Evolutionary conservation across 192 early-diverging fungal species (phyloP).

Genomic region (Entophlyctis luteolus): DNA sequence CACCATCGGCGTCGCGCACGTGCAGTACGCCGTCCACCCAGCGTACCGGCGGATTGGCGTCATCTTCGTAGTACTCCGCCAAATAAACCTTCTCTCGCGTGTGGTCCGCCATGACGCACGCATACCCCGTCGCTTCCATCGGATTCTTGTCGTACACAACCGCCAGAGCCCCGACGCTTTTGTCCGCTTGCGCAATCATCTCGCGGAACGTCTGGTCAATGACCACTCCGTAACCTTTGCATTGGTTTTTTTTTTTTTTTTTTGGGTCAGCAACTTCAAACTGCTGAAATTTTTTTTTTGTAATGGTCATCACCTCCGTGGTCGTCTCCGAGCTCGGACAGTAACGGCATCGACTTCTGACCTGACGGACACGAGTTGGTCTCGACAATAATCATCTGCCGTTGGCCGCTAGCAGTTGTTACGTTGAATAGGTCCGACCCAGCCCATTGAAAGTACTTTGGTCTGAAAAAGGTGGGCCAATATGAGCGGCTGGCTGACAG

Average conservation of each 20-base stretch:
- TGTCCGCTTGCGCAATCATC: conserved; percentile 59
- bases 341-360: conserved; percentile 87
- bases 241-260: conserved; percentile 13
- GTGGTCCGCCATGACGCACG: conserved; percentile 71
- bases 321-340: conserved; percentile 70
- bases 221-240: conserved; percentile 74
- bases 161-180: conserved; percentile 66
- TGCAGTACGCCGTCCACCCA: conserved; percentile 75
- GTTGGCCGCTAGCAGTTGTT: conserved; percentile 77
- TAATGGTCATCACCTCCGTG: conserved; percentile 36
- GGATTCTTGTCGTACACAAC: conserved; percentile 84
- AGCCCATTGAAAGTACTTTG: conserved; percentile 82
- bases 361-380: conserved; percentile 89
- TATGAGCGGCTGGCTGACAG: too few species aligned
- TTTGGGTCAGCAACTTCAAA: conserved; percentile 53
- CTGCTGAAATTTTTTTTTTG: conserved; percentile 39
- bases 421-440: conserved; percentile 75
- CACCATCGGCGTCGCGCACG: too few species aligned
- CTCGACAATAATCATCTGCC: conserved; percentile 90
- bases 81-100: conserved; percentile 74
- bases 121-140: conserved; percentile 85
- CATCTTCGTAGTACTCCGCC: conserved; percentile 68
- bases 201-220: conserved; percentile 76
- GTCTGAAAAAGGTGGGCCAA: conserved; percentile 21
- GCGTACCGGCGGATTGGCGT: conserved; percentile 75